Conservation (phyloP, 176 grass and related monocot genomes). For the Cenchrus purpureus region DNA sequence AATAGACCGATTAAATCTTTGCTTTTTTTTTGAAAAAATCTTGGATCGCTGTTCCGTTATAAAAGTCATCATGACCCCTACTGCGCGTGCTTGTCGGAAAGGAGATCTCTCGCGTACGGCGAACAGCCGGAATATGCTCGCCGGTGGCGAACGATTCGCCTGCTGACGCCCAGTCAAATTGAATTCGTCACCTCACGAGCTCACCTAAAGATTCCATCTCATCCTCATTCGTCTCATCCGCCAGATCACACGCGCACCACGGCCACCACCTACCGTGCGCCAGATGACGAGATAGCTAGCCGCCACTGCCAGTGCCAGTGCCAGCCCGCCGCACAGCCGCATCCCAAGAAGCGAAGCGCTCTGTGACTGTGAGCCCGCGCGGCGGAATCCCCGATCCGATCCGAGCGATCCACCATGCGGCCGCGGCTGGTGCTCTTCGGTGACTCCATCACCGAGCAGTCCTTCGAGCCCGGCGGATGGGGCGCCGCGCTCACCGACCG, state of each 20-base stretch:
- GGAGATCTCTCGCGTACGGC: not conserved
- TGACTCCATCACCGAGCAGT: conserved; percentile 88
- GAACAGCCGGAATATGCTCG: not conserved
- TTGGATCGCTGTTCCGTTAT: too few relatives aligned
- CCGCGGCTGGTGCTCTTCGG: conserved; percentile 82
- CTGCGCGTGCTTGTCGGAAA: too few relatives aligned
- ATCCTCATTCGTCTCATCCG: not conserved
- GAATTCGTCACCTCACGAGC: not conserved
- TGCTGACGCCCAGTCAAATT: not conserved
- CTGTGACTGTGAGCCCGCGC: not conserved
- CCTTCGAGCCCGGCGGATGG: conserved; percentile 78
- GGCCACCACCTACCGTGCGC: not conserved
- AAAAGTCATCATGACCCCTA: too few relatives aligned
- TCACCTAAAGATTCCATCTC: not conserved
- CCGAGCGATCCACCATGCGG: conserved; percentile 31
- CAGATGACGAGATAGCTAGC: not conserved
- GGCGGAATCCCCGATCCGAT: not conserved
- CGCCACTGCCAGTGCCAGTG: too few relatives aligned
- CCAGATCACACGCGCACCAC: not conserved
- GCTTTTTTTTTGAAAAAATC: too few relatives aligned
- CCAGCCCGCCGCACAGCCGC: too few relatives aligned
- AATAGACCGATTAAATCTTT: too few relatives aligned
- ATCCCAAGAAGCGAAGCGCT: not conserved
- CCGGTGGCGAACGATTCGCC: not conserved
- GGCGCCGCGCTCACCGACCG: conserved; percentile 65